Evolutionary conservation across 345 rosid species (phyloP).

Genomic region (Arabidopsis thaliana): DNA sequence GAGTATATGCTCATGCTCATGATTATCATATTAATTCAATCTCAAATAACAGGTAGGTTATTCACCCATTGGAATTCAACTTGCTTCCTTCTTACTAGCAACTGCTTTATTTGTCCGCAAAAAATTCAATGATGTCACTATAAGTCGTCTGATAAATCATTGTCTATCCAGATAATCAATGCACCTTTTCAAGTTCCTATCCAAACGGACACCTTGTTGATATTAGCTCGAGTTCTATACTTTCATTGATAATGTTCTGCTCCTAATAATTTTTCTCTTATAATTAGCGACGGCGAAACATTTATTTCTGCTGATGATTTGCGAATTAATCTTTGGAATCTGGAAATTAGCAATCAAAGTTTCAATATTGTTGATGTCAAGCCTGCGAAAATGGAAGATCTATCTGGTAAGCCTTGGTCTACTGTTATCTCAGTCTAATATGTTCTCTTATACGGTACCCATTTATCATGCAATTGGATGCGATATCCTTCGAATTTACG

Average conservation of each 20-base stretch:
- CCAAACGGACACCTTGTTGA: background rate
- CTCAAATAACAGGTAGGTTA: slow-evolving; percentile 81
- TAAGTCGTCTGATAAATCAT: background rate
- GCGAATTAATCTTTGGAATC: slow-evolving; percentile 97
- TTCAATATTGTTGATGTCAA: slow-evolving; percentile 97
- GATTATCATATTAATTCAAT: slow-evolving; percentile 99
- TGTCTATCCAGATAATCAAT: background rate
- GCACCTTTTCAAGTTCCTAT: background rate
- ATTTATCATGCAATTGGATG: slow-evolving; percentile 6
- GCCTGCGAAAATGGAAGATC: slow-evolving; percentile 98
- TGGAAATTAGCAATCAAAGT: slow-evolving; percentile 96
- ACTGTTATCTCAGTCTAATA: slow-evolving; percentile 11
- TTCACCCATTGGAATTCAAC: background rate
- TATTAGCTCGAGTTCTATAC: slow-evolving; percentile 5
- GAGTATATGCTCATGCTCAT: slow-evolving; percentile 98
- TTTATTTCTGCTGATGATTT: slow-evolving; percentile 98
- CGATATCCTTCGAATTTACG: background rate
- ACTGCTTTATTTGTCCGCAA: slow-evolving; percentile 4
- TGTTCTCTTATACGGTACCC: slow-evolving; percentile 17
- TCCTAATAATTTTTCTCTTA: background rate
- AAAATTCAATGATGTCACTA: slow-evolving; percentile 3
- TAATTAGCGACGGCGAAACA: slow-evolving; percentile 85
- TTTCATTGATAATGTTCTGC: slow-evolving; percentile 18
- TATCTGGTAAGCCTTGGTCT: slow-evolving; percentile 67
- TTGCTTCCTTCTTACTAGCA: background rate